phyloP scores from a whole-genome alignment of 148 eudicot genomes.

The Rhododendron molle region DNA sequence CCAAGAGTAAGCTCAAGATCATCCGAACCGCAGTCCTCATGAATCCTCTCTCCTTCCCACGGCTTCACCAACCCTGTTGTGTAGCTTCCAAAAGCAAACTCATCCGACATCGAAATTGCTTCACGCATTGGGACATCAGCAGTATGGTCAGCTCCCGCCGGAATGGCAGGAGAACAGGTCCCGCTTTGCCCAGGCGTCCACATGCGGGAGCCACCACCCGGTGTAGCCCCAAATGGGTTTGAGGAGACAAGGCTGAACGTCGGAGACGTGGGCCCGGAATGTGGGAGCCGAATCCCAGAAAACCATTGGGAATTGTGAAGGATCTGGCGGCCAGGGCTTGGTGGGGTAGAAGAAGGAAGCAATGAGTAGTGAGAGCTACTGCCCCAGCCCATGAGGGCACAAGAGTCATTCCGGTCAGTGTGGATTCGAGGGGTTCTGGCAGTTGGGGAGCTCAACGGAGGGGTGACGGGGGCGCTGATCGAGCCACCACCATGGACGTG shows the following conservation, averaged over 20 bases:
- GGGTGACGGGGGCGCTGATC: conserved; percentile 79
- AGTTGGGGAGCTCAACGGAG: conserved; percentile 64
- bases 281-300: conserved; percentile 37
- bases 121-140: conserved; percentile 36
- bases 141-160: conserved; percentile 43
- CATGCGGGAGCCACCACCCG: conserved; percentile 44
- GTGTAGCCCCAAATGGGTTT: conserved; percentile 43
- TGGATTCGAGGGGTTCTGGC: conserved; percentile 40
- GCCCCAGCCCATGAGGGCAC: conserved; percentile 27
- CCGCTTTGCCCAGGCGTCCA: conserved; percentile 77
- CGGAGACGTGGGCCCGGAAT: conserved; percentile 48
- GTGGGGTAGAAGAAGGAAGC: conserved; percentile 57
- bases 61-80: conserved; percentile 51
- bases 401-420: conserved; percentile 23
- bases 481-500: conserved; percentile 38
- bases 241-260: conserved; percentile 62
- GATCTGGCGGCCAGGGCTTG: conserved; percentile 45
- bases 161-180: conserved; percentile 70
- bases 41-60: conserved; percentile 85
- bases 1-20: conserved; percentile 86
- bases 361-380: conserved; percentile 21
- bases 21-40: conserved; percentile 55
- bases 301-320: conserved; percentile 44
- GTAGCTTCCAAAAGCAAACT: conserved; percentile 63
- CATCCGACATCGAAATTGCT: conserved; percentile 30